Base-by-base conservation (phyloP, 140 eudicot genomes). In the Ambrosia hybrid region DNA sequence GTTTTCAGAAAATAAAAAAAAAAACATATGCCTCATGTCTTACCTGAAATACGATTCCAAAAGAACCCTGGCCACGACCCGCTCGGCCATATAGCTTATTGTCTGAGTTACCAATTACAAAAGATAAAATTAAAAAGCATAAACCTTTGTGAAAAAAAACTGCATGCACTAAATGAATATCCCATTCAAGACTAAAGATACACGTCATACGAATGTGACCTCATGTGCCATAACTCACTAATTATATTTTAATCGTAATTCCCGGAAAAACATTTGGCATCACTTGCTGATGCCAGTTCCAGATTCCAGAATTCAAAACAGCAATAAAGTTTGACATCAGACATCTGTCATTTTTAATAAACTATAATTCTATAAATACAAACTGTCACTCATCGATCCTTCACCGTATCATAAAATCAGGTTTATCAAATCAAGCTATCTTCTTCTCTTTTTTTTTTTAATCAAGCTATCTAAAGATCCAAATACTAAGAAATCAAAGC, bases 31-130 rank as follows among this genome's bases (percentile, higher is more conserved):
- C 17, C 17, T 49, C 17, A 41, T 13, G 46, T 48, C 59, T 71
- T n/a, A 77, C 85, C 85, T 81, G 85, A 70, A 81, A 81, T 53
- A 81, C 85, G 21, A 81, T 79, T 51, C 85, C 85, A 33, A 81
- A 81, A 57, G 85, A 81, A 36, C 85, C 85, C 34, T 81, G 85
- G 15, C 85, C 85, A 81, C 85, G 12, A 77, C 82, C 43, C 82
- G 82, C 79, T 81, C 85, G 9, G 85, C 82, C 85, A 81, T 81
- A 65, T 81, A 81, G 66, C 85, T 81, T 46, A 81, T 77, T 11
- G 85, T 81, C 85, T 81, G 73, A 34, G 41, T 16, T 66, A 46
- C 45, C 57, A 49, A 48, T 51, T 17, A 60, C 21, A 63, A 2
- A 74, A 51, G 53, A 60, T 49, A 8, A 78, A 26, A 17, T 46